Percentiles rank a stretch among this genome's conserved stretches.
Conservation (phyloP, 345 rosid genomes). For the Aquilaria malaccensis region DNA sequence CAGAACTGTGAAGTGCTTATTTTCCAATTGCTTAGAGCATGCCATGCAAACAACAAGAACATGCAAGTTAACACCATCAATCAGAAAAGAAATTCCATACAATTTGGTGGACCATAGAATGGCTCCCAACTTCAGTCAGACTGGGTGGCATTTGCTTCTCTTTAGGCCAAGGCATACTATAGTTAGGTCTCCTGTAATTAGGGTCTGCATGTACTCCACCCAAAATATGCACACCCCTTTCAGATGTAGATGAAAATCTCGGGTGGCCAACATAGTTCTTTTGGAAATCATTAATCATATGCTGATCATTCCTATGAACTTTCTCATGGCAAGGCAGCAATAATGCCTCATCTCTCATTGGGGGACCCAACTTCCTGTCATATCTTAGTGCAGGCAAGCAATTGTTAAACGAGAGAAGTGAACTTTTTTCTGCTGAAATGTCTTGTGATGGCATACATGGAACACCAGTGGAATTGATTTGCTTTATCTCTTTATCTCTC, state of each 20-base stretch:
- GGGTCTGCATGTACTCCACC: conserved; percentile 27
- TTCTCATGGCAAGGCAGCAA: conserved; percentile 23
- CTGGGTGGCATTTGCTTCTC: conserved; percentile 27
- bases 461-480: conserved; percentile 15
- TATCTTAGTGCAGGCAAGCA: conserved; percentile 27
- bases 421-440: conserved; percentile 30
- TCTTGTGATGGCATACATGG: conserved; percentile 28
- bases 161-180: conserved; percentile 23
- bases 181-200: conserved; percentile 19
- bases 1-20: no score
- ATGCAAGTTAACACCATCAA: neutral
- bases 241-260: conserved; percentile 27
- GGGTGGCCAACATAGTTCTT: conserved; percentile 25
- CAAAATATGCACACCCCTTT: conserved; percentile 23
- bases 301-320: conserved; percentile 22
- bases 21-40: no score
- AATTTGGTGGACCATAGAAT: conserved; percentile 34
- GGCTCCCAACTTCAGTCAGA: conserved; percentile 25
- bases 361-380: conserved; percentile 23
- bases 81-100: conserved; percentile 30
- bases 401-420: conserved; percentile 35
- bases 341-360: conserved; percentile 18
- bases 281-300: conserved; percentile 28
- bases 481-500: conserved; percentile 22
- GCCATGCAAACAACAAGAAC: no score